phyloP scores from a whole-genome alignment of 352 stramenopile genomes.

The Phytophthora ohioensis region DNA sequence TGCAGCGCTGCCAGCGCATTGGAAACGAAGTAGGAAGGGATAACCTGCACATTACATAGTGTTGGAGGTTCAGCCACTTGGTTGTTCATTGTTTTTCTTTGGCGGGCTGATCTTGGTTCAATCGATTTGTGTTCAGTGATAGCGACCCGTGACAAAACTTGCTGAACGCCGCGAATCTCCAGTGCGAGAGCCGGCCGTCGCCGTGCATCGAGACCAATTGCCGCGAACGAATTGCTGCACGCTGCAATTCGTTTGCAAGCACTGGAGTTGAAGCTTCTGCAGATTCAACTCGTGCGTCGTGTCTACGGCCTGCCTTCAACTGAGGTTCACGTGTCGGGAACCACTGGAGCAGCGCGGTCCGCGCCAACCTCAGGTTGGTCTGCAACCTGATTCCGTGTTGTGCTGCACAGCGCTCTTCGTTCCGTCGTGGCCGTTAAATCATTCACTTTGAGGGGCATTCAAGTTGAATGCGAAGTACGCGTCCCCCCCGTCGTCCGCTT shows the following conservation, averaged over 20 bases:
- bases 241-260: conserved; percentile 2
- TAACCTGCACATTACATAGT: no score
- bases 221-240: conserved; percentile 29
- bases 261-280: conserved; percentile 23
- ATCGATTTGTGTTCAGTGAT: no score
- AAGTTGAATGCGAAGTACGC: no score
- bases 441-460: not conserved
- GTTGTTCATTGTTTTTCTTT: not conserved
- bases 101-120: no score
- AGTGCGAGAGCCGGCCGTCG: no score
- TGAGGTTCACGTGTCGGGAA: not conserved
- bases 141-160: no score
- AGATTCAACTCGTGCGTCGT: conserved; percentile 26
- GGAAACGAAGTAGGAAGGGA: not conserved
- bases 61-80: no score
- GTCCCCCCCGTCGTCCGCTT: no score
- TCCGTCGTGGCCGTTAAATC: not conserved
- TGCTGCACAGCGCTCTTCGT: not conserved
- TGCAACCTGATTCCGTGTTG: not conserved
- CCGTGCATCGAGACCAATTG: conserved; percentile 10
- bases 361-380: no score
- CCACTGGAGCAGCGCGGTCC: conserved; percentile 8
- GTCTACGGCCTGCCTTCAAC: conserved; percentile 18
- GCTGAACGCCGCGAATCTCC: conserved; percentile 10
- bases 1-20: not conserved